Percentiles rank a stretch among this genome's conserved stretches.
Conservation (phyloP, 352 stramenopile genomes). For the Vaucheria bursata region DNA sequence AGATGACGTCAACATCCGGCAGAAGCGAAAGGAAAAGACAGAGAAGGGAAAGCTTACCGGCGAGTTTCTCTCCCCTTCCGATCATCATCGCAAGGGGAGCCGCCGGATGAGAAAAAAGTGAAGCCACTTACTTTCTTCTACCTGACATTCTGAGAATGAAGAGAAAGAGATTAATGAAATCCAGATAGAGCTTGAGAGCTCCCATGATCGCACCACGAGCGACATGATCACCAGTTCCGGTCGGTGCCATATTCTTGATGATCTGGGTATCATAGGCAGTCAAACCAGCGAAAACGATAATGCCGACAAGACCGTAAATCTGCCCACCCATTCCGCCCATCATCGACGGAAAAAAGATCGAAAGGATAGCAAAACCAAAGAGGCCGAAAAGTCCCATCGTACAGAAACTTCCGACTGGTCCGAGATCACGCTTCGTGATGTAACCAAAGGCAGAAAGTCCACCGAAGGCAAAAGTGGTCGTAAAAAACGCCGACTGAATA, state of each 20-base stretch:
- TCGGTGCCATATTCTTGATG: background rate
- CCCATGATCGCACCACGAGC: background rate
- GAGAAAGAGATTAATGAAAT: slow-evolving; percentile 1
- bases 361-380: background rate
- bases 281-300: background rate
- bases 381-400: background rate
- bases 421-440: background rate
- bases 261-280: background rate
- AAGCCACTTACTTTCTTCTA: background rate
- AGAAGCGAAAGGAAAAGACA: too few species aligned
- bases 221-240: background rate
- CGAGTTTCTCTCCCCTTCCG: too few species aligned
- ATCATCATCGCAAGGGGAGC: too few species aligned
- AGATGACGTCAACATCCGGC: too few species aligned
- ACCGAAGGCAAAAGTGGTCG: background rate
- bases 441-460: background rate
- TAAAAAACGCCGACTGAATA: background rate
- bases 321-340: background rate
- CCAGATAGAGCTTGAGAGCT: background rate
- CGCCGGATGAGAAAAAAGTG: too few species aligned
- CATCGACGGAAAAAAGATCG: background rate
- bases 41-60: too few species aligned
- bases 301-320: background rate
- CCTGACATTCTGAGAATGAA: background rate
- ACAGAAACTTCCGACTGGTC: background rate